Conservation (phyloP, 2,329 filamentous ascomycete genomes). For the Neofusicoccum kwambonambiense region DNA sequence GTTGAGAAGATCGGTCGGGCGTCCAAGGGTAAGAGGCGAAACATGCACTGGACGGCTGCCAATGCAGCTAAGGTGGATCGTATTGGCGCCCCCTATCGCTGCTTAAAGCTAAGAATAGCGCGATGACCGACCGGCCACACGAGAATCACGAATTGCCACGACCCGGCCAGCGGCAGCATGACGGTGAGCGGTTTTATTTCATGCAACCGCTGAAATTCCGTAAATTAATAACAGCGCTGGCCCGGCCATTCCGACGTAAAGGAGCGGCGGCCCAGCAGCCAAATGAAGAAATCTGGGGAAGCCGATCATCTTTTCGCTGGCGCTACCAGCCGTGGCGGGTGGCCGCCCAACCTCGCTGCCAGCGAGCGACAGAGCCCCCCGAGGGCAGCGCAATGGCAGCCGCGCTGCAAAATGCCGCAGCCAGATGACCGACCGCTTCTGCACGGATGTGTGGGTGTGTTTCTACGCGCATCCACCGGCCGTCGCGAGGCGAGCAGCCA, state of each 20-base stretch:
- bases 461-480: constrained; percentile 7
- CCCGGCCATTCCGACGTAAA: background rate
- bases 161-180: background rate
- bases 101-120: constrained; percentile 14
- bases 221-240: background rate
- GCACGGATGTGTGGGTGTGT: constrained; percentile 8
- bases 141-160: constrained; percentile 12
- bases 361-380: background rate
- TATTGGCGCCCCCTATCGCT: constrained; percentile 13
- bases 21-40: constrained; percentile 13
- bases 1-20: constrained; percentile 13
- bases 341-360: background rate
- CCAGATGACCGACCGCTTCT: background rate
- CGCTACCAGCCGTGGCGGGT: background rate
- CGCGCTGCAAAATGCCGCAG: constrained; percentile 2
- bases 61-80: constrained; percentile 11
- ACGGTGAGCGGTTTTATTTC: constrained; percentile 8
- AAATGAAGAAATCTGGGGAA: constrained; percentile 7
- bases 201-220: constrained; percentile 2
- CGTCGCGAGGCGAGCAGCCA: background rate
- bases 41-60: constrained; percentile 13
- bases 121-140: constrained; percentile 4
- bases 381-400: background rate
- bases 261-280: background rate
- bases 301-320: constrained; percentile 1